These are phyloP conservation scores for Pseudocercospora fuligena DNA, from an alignment of 2,329 filamentous ascomycete genomes.

Conservation along the genomic window DNA sequence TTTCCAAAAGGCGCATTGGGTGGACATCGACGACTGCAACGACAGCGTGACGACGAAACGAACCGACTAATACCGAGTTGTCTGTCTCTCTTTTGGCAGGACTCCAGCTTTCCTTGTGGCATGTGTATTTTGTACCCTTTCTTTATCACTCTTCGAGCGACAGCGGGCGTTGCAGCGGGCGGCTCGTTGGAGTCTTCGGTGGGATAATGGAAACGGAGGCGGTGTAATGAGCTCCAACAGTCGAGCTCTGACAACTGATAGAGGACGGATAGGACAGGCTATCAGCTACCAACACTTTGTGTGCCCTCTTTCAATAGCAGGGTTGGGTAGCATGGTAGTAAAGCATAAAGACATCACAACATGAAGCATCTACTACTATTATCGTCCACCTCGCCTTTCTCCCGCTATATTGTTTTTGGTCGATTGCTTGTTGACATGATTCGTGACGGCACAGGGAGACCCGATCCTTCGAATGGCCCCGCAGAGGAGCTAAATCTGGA, in stretches of 20 bases:
- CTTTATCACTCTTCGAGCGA: conserved; percentile 21
- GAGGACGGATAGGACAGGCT: conserved; percentile 18
- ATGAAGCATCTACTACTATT: conserved; percentile 1
- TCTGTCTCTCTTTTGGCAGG: conserved; percentile 19
- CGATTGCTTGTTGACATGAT: not conserved
- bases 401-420: not conserved
- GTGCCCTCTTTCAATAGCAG: conserved; percentile 21
- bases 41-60: conserved; percentile 32
- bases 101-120: conserved; percentile 29
- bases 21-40: conserved; percentile 30
- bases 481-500: conserved; percentile 11
- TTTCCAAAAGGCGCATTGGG: conserved; percentile 26
- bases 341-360: conserved; percentile 18
- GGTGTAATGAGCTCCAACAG: conserved; percentile 18
- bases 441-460: not conserved
- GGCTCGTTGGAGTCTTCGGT: conserved; percentile 21
- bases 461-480: conserved; percentile 4
- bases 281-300: conserved; percentile 14
- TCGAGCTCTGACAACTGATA: conserved; percentile 15
- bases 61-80: conserved; percentile 29
- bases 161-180: conserved; percentile 15
- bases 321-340: conserved; percentile 28
- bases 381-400: not conserved
- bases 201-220: conserved; percentile 18
- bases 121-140: conserved; percentile 25